Base-by-base conservation (phyloP, 148 eudicot genomes). In the Rheum nobile region DNA sequence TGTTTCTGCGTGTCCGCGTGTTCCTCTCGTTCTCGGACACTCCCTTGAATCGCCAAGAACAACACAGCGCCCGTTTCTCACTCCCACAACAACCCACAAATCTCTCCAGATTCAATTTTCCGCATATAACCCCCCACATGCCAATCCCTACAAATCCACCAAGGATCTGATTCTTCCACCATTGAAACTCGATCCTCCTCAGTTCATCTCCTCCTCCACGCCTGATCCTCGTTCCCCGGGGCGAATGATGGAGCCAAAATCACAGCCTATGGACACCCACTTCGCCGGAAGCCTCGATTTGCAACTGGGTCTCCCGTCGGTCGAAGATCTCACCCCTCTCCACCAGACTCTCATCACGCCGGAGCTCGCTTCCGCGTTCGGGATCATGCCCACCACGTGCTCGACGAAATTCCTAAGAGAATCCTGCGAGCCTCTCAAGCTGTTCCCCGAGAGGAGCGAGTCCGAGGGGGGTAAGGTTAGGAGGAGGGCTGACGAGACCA, bases 321-420 rank as follows among this genome's bases (percentile, higher is more conserved):
- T 34, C 10, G 82, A 81, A 26, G 86, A 83, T 54, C 72, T 81
- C 43, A 76, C 74, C 0, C 84, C 84, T 70, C 42, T 81, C 32
- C 43, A 79, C 4, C 82, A 81, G 31, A 76, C 82, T 11, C 50
- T 84, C 72, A 79, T 84, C 38, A 22, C 86, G 39, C 86, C 82
- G 13, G 80, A 79, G 28, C 42, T 84, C 8, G 84, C 86, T 19
- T 65, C 67, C 4, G 80, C 84, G 28, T 81, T 84, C 65, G 84
- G 76, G 68, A 81, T 84, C 43, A 67, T 21, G 70, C 78, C 77
- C 32, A 9, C 71, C 29, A 24, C 17, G 22, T 75, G 67, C 75
- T 83, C 83, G 79, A 83, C 79, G 77, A 73, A 28, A 19, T 80
- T 63, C 76, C 75, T 75, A 24, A 80, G 32, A 72, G 83, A 83